Conservation (phyloP, 2,329 filamentous ascomycete species). For the Hymenoscyphus fraxineus region DNA sequence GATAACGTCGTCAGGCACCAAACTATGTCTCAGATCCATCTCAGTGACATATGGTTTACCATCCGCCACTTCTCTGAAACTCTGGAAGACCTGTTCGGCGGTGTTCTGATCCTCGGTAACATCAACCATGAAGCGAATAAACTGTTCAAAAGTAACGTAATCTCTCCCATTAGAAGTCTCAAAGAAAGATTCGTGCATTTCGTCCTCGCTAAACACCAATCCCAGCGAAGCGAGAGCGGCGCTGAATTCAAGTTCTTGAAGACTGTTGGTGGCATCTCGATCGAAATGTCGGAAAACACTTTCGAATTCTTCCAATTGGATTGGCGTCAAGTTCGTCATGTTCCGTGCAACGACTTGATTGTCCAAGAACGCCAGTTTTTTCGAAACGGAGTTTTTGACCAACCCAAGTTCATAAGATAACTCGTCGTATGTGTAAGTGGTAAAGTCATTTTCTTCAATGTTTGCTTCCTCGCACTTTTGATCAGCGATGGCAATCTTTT, state of each 20-base stretch:
- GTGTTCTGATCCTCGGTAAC: constrained; percentile 99
- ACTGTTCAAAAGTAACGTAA: constrained; percentile 94
- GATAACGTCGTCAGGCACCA: constrained; percentile 96
- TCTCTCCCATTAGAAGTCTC: constrained; percentile 77
- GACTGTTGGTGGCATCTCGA: constrained; percentile 81
- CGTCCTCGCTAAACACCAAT: constrained; percentile 91
- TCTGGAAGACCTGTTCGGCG: constrained; percentile 96
- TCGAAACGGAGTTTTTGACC: constrained; percentile 87
- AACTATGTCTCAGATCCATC: constrained; percentile 88
- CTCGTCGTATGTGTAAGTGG: constrained; percentile 98
- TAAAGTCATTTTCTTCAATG: constrained; percentile 99
- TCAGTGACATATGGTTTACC: constrained; percentile 99
- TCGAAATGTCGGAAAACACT: constrained; percentile 98
- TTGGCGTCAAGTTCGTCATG: constrained; percentile 98
- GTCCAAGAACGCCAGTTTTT: constrained; percentile 94
- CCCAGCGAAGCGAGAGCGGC: constrained; percentile 93
- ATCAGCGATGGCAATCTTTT: constrained; percentile 81
- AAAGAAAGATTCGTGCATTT: constrained; percentile 94
- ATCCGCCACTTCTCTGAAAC: constrained; percentile 94
- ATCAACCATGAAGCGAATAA: constrained; percentile 98
- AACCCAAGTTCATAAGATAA: constrained; percentile 88
- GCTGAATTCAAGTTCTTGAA: constrained; percentile 93
- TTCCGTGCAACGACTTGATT: constrained; percentile 97
- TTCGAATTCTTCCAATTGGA: constrained; percentile 97
- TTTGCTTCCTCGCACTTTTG: constrained; percentile 92